Evolutionary conservation across 345 rosid genomes (phyloP), one percentile per base, ranked within the genome.

Genomic region (Hypericum androsaemum): DNA sequence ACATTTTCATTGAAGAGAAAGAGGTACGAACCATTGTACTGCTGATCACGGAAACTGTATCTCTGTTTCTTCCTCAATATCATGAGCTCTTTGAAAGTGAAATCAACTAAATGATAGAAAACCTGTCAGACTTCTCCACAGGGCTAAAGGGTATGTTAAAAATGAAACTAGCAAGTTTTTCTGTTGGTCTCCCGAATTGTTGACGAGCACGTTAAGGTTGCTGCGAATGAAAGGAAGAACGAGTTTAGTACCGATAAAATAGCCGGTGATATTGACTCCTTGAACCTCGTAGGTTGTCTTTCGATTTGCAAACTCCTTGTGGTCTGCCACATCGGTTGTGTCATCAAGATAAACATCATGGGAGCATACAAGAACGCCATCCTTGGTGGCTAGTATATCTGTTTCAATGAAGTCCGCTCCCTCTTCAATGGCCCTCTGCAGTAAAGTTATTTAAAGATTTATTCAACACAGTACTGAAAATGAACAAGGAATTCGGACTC

Each of bases 391-490:
- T 7, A 84, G 58, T 36, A 88, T 77, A 74, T 92, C 94, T 9
- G 94, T 60, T 76, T 92, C 98, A 49, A 92, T 92, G 70, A 88
- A 92, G 70, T 88, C 96, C 60, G 98, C 69, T 48, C 95, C 96
- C 56, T 92, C 98, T 67, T 85, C 88, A 49, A 88, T 85, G 22
- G 95, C 95, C 70, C 94, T 92, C 96, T 92, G 70, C 59, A 74
- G 72, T 57, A 38, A 1, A 61, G 16, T 41, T n/a, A 41, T 55
- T 39, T 4, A 43, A 3, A 22, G 32, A 22, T 22, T 22, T 22
- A 4, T 39, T 22, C 22, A 36, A 43, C 47, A 17, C 53, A 39
- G 28, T 10, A n/a, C 10, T 39, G 57, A 6, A 44, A 53, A 39
- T 37, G 37, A 53, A 44, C 8, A 9, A 4, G 32, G 32, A 22